These are phyloP conservation scores for Colletotrichum navitas DNA, from an alignment of 2,329 filamentous ascomycete species.

Conservation along the genomic window DNA sequence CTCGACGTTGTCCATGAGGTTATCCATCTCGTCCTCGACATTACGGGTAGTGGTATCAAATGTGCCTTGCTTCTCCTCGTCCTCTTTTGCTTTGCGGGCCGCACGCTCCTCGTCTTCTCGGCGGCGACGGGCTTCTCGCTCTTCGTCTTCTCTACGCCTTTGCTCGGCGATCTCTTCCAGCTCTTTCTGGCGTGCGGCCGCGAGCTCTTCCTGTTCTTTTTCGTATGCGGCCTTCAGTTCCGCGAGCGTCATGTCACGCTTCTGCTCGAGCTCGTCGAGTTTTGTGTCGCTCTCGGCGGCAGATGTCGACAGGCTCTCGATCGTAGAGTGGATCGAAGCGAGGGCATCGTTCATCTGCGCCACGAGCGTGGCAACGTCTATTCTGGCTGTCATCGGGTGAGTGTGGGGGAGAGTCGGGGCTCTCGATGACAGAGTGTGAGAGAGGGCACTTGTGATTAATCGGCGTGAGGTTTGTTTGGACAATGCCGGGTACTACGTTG, in stretches of 20 bases:
- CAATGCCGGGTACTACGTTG: not conserved
- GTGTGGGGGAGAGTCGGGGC: slow-evolving; percentile 8
- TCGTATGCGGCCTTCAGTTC: slow-evolving; percentile 50
- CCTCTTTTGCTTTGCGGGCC: slow-evolving; percentile 47
- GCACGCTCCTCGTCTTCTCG: slow-evolving; percentile 54
- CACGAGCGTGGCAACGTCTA: slow-evolving; percentile 56
- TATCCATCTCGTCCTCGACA: slow-evolving; percentile 54
- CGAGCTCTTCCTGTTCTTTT: slow-evolving; percentile 49
- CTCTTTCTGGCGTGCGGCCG: slow-evolving; percentile 48
- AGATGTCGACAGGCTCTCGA: slow-evolving; percentile 50
- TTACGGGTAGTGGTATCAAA: slow-evolving; percentile 48
- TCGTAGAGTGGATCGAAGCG: slow-evolving; percentile 54
- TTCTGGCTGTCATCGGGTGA: slow-evolving; percentile 40
- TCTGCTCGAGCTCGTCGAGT: slow-evolving; percentile 56
- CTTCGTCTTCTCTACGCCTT: slow-evolving; percentile 57
- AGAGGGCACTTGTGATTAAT: not conserved
- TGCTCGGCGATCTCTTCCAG: slow-evolving; percentile 51
- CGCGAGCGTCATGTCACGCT: slow-evolving; percentile 52
- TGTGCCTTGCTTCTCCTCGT: slow-evolving; percentile 48
- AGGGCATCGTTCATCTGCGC: slow-evolving; percentile 59
- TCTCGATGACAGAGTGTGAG: slow-evolving; percentile 6
- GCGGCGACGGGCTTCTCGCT: slow-evolving; percentile 52
- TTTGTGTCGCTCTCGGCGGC: slow-evolving; percentile 50
- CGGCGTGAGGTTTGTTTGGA: not conserved
- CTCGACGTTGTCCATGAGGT: slow-evolving; percentile 52